A percentile compares a stretch with the other conserved stretches of the same genome.
phyloP scores from a whole-genome alignment of 345 rosid species.

The Barbarea vulgaris region DNA sequence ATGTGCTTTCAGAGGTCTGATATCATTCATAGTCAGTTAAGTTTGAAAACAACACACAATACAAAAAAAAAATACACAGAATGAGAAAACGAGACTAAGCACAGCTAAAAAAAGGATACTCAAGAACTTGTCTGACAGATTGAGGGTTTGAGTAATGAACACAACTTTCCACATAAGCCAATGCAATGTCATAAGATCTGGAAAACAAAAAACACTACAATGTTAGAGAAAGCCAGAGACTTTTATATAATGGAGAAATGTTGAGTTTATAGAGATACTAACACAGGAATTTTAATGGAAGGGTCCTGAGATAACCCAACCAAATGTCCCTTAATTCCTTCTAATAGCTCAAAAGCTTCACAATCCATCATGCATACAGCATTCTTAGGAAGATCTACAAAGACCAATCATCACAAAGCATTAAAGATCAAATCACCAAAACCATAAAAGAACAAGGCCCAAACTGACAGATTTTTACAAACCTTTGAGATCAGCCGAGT shows the following conservation, averaged over 20 bases:
- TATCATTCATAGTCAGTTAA: slow-evolving; percentile 32
- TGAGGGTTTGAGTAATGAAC: slow-evolving; percentile 50
- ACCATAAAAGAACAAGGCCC: not conserved
- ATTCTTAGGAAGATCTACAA: slow-evolving; percentile 75
- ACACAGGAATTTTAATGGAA: slow-evolving; percentile 75
- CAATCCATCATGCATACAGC: slow-evolving; percentile 81
- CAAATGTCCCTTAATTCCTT: slow-evolving; percentile 82
- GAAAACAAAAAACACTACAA: slow-evolving; percentile 27
- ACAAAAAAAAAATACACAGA: slow-evolving; percentile 35
- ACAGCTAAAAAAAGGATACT: slow-evolving; percentile 67
- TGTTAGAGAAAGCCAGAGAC: slow-evolving; percentile 16
- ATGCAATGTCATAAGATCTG: slow-evolving; percentile 77
- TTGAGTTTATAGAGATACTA: slow-evolving; percentile 35
- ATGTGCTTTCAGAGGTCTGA: slow-evolving; percentile 55
- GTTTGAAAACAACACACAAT: slow-evolving; percentile 37
- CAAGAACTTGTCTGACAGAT: slow-evolving; percentile 66
- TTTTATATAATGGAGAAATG: slow-evolving; percentile 3
- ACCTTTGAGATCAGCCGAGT: not conserved
- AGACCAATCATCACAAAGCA: slow-evolving; percentile 16
- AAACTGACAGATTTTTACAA: not conserved
- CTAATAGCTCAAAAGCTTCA: slow-evolving; percentile 73
- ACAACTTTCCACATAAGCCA: slow-evolving; percentile 56
- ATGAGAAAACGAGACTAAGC: not conserved
- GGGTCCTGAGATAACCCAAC: slow-evolving; percentile 76
- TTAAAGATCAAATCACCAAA: not conserved